phyloP scores from a whole-genome alignment of 805 yeast genomes.

The Ogataea parapolymorpha region DNA sequence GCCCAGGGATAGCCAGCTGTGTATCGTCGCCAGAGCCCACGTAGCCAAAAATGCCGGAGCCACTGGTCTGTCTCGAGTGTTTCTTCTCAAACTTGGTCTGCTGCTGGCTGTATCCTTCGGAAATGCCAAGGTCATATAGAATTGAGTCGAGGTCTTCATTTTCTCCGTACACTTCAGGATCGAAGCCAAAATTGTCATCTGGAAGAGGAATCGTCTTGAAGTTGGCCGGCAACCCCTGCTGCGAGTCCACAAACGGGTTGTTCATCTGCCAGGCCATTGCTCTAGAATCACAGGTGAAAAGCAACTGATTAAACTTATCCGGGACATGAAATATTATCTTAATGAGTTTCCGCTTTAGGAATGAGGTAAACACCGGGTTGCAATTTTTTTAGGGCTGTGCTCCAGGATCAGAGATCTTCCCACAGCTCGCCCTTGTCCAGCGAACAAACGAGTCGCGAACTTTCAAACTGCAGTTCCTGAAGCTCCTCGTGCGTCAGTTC shows the following conservation, averaged over 20 bases:
- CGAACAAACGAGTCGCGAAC: constrained; percentile 14
- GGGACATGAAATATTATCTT: constrained; percentile 6
- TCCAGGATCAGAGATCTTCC: constrained; percentile 4
- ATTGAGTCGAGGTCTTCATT: constrained; percentile 30
- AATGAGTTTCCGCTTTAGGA: constrained; percentile 20
- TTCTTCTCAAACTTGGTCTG: constrained; percentile 17
- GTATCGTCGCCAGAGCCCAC: constrained; percentile 50
- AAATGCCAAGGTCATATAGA: constrained; percentile 30
- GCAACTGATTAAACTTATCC: constrained; percentile 7
- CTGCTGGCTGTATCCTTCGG: constrained; percentile 31
- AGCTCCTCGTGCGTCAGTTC: constrained; percentile 9
- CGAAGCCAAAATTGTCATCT: constrained; percentile 49
- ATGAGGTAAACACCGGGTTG: constrained; percentile 16
- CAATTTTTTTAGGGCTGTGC: constrained; percentile 4
- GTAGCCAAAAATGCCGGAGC: constrained; percentile 79
- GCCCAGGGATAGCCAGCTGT: constrained; percentile 58
- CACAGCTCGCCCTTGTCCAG: constrained; percentile 17
- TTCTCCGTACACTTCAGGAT: constrained; percentile 16
- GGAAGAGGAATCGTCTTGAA: constrained; percentile 46
- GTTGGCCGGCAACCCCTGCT: constrained; percentile 33
- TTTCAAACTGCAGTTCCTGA: constrained; percentile 13
- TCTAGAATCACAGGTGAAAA: constrained; percentile 1
- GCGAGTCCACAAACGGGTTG: constrained; percentile 28
- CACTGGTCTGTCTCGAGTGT: constrained; percentile 66
- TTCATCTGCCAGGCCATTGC: constrained; percentile 19